Conservation (phyloP, 306 rosid genomes). For the Albizia julibrissin region DNA sequence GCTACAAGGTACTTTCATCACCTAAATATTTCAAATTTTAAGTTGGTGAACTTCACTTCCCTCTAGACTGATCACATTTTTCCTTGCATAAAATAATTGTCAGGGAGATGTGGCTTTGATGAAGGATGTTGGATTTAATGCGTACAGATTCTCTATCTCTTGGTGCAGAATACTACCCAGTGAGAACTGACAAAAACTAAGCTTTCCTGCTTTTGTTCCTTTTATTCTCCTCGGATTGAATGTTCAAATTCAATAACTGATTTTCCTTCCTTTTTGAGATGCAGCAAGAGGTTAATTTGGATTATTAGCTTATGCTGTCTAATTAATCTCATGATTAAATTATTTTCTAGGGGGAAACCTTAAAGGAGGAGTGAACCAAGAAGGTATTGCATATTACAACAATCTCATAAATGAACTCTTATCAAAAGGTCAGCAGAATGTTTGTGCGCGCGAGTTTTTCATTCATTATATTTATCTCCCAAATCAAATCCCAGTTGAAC, state of each 20-base stretch:
- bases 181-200: constrained; percentile 49
- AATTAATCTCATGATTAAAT: not conserved
- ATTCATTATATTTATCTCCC: not conserved
- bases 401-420: constrained; percentile 44
- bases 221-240: constrained; percentile 7
- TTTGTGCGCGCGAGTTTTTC: not conserved
- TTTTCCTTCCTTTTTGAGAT: not conserved
- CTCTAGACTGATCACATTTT: constrained; percentile 9
- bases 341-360: constrained; percentile 35
- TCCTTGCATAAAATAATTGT: not conserved
- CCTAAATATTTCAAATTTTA: not conserved
- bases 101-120: constrained; percentile 58
- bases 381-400: constrained; percentile 46
- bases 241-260: constrained; percentile 3
- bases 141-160: constrained; percentile 67
- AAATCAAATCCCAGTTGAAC: constrained; percentile 10
- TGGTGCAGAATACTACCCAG: constrained; percentile 71
- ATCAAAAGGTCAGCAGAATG: constrained; percentile 37
- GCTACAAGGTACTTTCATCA: constrained; percentile 54
- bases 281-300: not conserved
- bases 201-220: not conserved
- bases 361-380: constrained; percentile 40
- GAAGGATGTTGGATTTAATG: constrained; percentile 60
- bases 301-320: not conserved
- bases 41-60: constrained; percentile 1